Evolutionary conservation across 805 yeast species (phyloP), one percentile per base, ranked within the genome.

Genomic region (Zygoascus bituminiphila): DNA sequence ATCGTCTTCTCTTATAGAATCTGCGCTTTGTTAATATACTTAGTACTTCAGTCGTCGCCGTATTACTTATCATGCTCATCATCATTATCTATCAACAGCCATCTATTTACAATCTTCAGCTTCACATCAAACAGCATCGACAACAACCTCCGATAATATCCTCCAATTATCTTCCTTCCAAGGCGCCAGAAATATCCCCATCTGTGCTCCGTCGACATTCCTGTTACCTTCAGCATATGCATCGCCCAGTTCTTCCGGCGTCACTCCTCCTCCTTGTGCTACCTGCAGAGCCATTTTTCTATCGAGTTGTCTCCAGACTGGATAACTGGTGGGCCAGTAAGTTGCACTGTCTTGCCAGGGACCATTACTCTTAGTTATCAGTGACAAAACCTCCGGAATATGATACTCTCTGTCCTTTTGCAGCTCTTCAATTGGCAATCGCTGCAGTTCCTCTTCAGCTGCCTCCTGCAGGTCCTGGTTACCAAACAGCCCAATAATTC

Each of bases 271-370:
- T 0, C 72, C 67, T 9, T 73, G 60, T 2, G 88, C 82, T 8
- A 86, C 72, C 44, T 76, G 70, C 39, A 82, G 64, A 0, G 88
- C 80, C 60, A 81, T 73, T 45, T 67, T 69, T 22, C 66, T 62
- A 59, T 78, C 76, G 35, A 89, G 63, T n/a, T 75, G 67, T 25
- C 68, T 70, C 98, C 98, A 91, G 4, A 84, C 73, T 14, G 68
- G 66, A 49, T 71, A 70, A 55, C 82, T 84, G 35, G 75, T 73
- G 1, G 97, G 97, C 68, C 85, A 83, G 57, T 84, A 67, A 52
- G 83, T 68, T 0, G 91, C 88, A 9, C 79, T 74, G 56, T 82
- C 75, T 60, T 83, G 85, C 84, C 91, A 83, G 5, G 66, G 63
- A 0, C 57, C 61, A 21, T 82, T 54, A 29, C 73, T 69, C 42